These are phyloP conservation scores for Moricandia arvensis DNA, from an alignment of 345 rosid species.

Conservation along the genomic window DNA sequence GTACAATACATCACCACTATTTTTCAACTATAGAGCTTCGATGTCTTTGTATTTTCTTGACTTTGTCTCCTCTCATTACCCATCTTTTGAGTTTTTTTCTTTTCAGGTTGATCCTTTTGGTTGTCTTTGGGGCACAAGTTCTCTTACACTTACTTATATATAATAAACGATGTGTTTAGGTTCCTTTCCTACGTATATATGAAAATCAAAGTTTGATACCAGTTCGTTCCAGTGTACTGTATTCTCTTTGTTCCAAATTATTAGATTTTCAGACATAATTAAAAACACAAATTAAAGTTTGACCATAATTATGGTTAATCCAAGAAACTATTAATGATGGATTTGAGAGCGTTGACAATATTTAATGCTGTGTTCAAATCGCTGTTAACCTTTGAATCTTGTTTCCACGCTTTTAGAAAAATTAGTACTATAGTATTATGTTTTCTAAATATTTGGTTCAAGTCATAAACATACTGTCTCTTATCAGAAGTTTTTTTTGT, in stretches of 20 bases:
- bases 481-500: background rate
- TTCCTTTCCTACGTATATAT: background rate
- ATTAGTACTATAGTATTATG: background rate
- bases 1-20: conserved; percentile 23
- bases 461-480: background rate
- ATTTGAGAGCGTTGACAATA: conserved; percentile 25
- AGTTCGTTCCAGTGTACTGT: background rate
- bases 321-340: background rate
- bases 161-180: background rate
- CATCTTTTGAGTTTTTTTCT: conserved; percentile 19
- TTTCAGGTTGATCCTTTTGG: conserved; percentile 13
- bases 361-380: conserved; percentile 14
- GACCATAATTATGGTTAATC: no score
- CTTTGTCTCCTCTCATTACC: conserved; percentile 15
- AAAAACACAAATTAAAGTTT: no score
- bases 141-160: background rate
- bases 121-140: conserved; percentile 20
- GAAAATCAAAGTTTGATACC: background rate
- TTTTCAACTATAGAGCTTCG: conserved; percentile 36
- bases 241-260: no score
- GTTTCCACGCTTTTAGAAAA: conserved; percentile 8
- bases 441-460: background rate
- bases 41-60: conserved; percentile 27
- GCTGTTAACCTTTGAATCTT: background rate
- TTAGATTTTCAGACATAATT: no score